A percentile compares a stretch with the other conserved stretches of the same genome.
Evolutionary conservation across 768 basidiomycete species (phyloP).

Genomic region (Rhizopogon salebrosus): DNA sequence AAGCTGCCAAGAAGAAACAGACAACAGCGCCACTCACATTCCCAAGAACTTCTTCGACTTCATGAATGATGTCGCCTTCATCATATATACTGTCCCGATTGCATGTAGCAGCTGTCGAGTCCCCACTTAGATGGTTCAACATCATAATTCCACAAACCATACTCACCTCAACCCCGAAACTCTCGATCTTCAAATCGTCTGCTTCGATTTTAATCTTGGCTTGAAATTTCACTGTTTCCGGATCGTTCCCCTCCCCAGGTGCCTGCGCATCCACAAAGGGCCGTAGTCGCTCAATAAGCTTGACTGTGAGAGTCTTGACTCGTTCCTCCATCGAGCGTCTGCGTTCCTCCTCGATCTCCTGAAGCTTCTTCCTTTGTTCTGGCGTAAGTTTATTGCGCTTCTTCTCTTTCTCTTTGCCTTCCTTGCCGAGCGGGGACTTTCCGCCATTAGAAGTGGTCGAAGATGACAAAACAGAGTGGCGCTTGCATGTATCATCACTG

Average conservation of each 20-base stretch:
- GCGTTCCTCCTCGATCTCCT: conserved; percentile 77
- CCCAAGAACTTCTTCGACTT: conserved; percentile 91
- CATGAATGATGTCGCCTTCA: conserved; percentile 87
- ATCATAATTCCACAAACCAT: not conserved
- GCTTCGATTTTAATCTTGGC: conserved; percentile 75
- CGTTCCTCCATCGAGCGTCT: conserved; percentile 76
- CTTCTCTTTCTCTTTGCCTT: conserved; percentile 36
- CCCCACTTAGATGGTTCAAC: not conserved
- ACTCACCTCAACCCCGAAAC: conserved; percentile 91
- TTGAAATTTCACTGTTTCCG: conserved; percentile 79
- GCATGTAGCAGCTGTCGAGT: conserved; percentile 69
- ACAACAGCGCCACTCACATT: conserved; percentile 49
- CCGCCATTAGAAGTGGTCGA: conserved; percentile 14
- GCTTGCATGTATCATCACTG: conserved; percentile 16
- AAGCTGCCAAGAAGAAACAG: conserved; percentile 2
- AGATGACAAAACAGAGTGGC: conserved; percentile 8
- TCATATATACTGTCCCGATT: conserved; percentile 87
- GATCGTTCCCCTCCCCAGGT: conserved; percentile 75
- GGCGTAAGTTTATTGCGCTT: conserved; percentile 55
- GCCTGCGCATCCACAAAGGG: conserved; percentile 89
- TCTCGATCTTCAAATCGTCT: conserved; percentile 94
- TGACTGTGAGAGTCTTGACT: conserved; percentile 65
- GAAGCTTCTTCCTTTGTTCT: conserved; percentile 82
- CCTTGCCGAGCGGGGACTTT: conserved; percentile 21
- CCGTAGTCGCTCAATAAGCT: conserved; percentile 79